Conservation (phyloP, 139 green algal genomes). For the Zygnema circumcarinatum region DNA sequence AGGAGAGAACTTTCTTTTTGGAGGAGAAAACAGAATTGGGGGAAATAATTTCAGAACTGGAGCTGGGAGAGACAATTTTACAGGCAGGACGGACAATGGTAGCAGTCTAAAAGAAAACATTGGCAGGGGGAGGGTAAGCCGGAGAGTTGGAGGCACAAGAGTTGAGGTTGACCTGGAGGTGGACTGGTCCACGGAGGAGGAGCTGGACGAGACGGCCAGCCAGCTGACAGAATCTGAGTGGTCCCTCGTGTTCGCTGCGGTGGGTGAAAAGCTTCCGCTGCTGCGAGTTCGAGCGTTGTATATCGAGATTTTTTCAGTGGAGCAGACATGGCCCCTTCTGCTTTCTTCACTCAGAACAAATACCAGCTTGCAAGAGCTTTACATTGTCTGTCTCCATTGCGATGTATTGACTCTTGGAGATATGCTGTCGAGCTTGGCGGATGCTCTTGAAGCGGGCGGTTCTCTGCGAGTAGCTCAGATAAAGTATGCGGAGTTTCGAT, state of each 20-base stretch:
- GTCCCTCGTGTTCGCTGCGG: not conserved
- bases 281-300: not conserved
- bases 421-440: not conserved
- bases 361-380: not conserved
- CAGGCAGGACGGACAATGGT: not conserved
- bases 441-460: not conserved
- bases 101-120: conserved; percentile 4
- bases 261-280: not conserved
- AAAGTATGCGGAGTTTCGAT: not conserved
- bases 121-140: not conserved
- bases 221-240: not conserved
- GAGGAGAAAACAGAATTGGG: not conserved
- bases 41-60: not conserved
- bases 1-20: not conserved
- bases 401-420: not conserved
- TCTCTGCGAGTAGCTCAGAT: not conserved
- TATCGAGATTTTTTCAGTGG: not conserved
- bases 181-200: not conserved
- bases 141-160: not conserved
- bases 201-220: not conserved
- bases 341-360: not conserved
- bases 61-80: not conserved
- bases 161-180: conserved; percentile 1
- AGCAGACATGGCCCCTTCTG: not conserved
- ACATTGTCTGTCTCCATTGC: conserved; percentile 14